Evolutionary conservation across 208 protist species (phyloP), one percentile per base, ranked within the genome.

Genomic region (Herpetomonas samuelpessoai): DNA sequence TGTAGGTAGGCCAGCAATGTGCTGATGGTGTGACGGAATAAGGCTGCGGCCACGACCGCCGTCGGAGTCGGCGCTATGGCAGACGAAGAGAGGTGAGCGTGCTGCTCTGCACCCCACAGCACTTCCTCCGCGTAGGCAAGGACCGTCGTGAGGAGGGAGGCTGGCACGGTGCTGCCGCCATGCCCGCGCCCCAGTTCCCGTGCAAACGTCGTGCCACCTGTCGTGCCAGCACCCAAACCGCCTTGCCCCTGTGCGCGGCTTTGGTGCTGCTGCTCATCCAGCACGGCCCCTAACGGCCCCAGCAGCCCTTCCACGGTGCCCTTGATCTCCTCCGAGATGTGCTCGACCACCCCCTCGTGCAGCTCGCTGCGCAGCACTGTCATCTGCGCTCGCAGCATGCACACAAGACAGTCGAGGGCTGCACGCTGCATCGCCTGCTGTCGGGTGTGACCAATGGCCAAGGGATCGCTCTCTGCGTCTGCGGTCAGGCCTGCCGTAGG

Each of bases 1-100:
- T 88, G 81, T 0, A 83, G 63, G 21, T 76, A 64, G 18, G 27
- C 24, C 1, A 92, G 71, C 12, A 92, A 55, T 38, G 39, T 27
- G 16, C 62, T 65, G 48, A 64, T 25, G 7, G 44, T 46, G 35
- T 52, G 26, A 9, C 44, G 66, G 18, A 45, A 58, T 9, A 71
- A 46, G 25, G 54, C 44, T n/a, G 62, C 62, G 38, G 47, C 64
- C 22, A 49, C 49, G 21, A 56, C 50, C 18, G 48, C 24, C 25
- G 60, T 3, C 25, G 54, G 21, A 1, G 65, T 19, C 25, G 61
- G 38, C 2, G 50, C 56, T 21, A 35, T 35, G n/a, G 24, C 44
- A 9, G 16, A 39, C 2, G 28, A 44, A 28, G 3, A 64, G 12
- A 3, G 31, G 41, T 26, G 24, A 6, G 3, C 4, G 16, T 24